Evolutionary conservation across 208 protist genomes (phyloP).

Genomic region (Acanthamoeba rhysodes): DNA sequence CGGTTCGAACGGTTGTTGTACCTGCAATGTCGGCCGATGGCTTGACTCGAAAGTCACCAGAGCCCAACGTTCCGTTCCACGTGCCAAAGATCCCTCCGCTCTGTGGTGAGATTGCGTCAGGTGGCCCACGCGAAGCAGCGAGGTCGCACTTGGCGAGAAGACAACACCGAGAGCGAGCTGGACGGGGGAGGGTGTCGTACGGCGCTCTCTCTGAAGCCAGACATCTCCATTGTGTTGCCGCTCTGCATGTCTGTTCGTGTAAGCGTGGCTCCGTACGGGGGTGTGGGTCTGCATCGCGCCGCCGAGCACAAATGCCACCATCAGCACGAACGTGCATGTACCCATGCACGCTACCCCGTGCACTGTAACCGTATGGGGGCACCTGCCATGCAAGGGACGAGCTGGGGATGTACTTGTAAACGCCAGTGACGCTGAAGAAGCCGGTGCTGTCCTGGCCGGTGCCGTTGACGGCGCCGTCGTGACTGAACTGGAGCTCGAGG

Average conservation of each 20-base stretch:
- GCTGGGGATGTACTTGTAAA: slow-evolving; percentile 3
- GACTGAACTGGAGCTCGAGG: slow-evolving; percentile 17
- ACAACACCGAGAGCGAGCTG: not conserved
- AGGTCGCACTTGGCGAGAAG: not conserved
- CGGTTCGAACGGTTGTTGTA: not conserved
- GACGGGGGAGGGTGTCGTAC: not conserved
- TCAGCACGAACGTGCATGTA: not conserved
- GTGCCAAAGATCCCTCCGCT: slow-evolving; percentile 57
- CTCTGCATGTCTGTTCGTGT: slow-evolving; percentile 34
- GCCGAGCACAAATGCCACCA: not conserved
- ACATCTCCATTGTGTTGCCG: slow-evolving; percentile 13
- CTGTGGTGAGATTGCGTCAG: not conserved
- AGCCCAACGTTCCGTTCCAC: slow-evolving; percentile 54
- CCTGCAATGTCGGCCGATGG: not conserved
- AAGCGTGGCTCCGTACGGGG: slow-evolving; percentile 1
- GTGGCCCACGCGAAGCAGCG: not conserved
- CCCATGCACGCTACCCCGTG: not conserved
- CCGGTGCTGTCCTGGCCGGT: slow-evolving; percentile 32
- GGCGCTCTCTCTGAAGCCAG: slow-evolving; percentile 44
- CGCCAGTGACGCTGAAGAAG: slow-evolving; percentile 36
- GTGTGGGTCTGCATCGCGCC: not conserved
- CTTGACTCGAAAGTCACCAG: slow-evolving; percentile 59
- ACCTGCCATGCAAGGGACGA: not conserved
- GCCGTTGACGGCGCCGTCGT: not conserved
- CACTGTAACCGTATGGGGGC: no score